Evolutionary conservation across 176 grass and related monocot species (phyloP), one percentile per base, ranked within the genome.

Genomic region (Aechmea fasciata): DNA sequence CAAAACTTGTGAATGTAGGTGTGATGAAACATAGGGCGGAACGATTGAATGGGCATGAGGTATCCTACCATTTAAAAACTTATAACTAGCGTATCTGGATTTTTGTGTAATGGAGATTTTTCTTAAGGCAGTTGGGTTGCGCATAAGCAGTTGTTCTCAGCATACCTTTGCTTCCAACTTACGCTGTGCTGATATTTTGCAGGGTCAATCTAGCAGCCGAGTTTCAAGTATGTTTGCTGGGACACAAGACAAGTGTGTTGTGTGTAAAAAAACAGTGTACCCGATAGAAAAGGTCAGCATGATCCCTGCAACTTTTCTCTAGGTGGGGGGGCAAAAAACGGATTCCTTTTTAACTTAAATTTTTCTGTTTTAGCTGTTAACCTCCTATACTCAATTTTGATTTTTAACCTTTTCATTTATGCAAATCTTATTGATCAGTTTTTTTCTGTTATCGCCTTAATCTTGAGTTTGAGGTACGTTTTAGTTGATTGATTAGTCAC

Each of bases 241-340:
- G 8, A 99, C 95, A 13, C 90, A 90, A 71, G 95, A 99, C n/a
- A 94, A 99, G 72, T 99, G 90, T 3, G 70, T 90, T 17, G 84
- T 84, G 68, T 99, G 95, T 72, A 90, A 76, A 50, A 99, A 93
- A 83, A 99, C 87, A 33, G 95, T 94, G 11, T 94, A 99, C 71
- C 90, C 87, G 51, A 72, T 99, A 75, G 90, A 99, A 73, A 99
- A 90, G 95, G 95, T 93, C 2, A 26, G 78, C 66, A 66, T 80
- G 64, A 61, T 72, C 61, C 25, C 25, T 26, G 25, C 25, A 26
- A 26, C 25, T 26, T 26, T 26, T 26, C 25, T 26, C 2, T 26
- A 26, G 25, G 24, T 0, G 24, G 24, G 25, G 25, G 25, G 25
- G 25, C 0, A 1, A 26, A 26, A 26, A 26, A 26, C 1, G 2